Conservation (phyloP, 805 yeast species). For the Hanseniaspora thailandica region DNA sequence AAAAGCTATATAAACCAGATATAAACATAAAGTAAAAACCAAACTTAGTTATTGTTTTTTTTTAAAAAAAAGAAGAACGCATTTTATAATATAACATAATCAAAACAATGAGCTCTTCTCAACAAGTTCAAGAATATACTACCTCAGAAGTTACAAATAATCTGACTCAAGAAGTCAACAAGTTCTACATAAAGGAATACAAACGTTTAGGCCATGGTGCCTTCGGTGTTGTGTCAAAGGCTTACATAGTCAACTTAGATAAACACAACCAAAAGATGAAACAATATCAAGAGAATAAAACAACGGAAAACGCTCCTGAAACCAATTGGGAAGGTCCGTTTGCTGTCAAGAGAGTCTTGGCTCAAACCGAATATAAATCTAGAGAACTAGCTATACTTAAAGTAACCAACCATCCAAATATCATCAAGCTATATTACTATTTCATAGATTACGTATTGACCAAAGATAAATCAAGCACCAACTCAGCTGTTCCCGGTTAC, state of each 20-base stretch:
- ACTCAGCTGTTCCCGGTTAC: conserved; percentile 2
- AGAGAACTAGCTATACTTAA: conserved; percentile 69
- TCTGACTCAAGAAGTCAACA: conserved; percentile 38
- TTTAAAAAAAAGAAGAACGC: too few relatives aligned
- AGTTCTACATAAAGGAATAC: conserved; percentile 61
- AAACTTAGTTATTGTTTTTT: too few relatives aligned
- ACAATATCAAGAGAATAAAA: not conserved
- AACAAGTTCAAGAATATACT: conserved; percentile 14
- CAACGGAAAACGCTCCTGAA: not conserved
- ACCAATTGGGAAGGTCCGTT: conserved; percentile 59
- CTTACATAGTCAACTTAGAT: conserved; percentile 33
- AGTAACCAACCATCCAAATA: conserved; percentile 68
- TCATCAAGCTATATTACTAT: conserved; percentile 55
- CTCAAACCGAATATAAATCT: conserved; percentile 75
- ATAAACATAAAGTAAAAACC: too few relatives aligned
- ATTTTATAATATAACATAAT: not conserved
- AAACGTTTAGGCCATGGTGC: conserved; percentile 78
- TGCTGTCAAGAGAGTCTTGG: conserved; percentile 76
- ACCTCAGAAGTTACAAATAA: conserved; percentile 44
- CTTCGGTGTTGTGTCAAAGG: conserved; percentile 74
- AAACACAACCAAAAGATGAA: conserved; percentile 28
- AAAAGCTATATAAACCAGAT: too few relatives aligned
- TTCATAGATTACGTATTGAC: conserved; percentile 46
- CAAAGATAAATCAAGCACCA: conserved; percentile 1
- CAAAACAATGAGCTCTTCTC: conserved; percentile 7